These are phyloP conservation scores for Trypanosoma avium DNA, from an alignment of 208 protist genomes.

Conservation along the genomic window DNA sequence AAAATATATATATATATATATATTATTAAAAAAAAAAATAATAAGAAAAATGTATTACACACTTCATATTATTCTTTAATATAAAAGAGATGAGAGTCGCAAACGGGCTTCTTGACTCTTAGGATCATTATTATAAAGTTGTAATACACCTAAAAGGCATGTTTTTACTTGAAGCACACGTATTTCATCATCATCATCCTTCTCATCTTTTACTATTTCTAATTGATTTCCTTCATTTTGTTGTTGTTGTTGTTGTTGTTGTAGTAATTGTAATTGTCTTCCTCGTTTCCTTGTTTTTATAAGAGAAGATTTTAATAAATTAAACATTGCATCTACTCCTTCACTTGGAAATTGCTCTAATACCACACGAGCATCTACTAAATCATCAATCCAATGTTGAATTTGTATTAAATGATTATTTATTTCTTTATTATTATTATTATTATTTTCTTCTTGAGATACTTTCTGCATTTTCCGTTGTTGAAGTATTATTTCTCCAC, in stretches of 20 bases:
- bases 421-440: neutral
- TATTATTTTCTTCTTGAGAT: too few relatives aligned
- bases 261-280: neutral
- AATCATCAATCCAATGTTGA: constrained; percentile 24
- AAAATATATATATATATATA: neutral
- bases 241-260: too few relatives aligned
- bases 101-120: constrained; percentile 64
- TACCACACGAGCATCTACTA: constrained; percentile 25
- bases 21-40: constrained; percentile 1
- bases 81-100: constrained; percentile 68
- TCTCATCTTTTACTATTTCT: neutral
- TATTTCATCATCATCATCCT: constrained; percentile 18
- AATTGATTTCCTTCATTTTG: neutral
- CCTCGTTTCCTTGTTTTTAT: neutral
- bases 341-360: constrained; percentile 21
- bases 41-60: neutral
- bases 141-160: constrained; percentile 58
- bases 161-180: constrained; percentile 58
- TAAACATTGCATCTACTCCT: constrained; percentile 30
- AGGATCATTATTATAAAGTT: constrained; percentile 61
- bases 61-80: constrained; percentile 28
- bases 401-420: neutral
- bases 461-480: neutral
- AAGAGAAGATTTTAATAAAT: constrained; percentile 5
- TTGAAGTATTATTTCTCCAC: constrained; percentile 43